Evolutionary conservation across 1,284 basidiomycete genomes (phyloP).

Genomic region (Moesziomyces sp.): DNA sequence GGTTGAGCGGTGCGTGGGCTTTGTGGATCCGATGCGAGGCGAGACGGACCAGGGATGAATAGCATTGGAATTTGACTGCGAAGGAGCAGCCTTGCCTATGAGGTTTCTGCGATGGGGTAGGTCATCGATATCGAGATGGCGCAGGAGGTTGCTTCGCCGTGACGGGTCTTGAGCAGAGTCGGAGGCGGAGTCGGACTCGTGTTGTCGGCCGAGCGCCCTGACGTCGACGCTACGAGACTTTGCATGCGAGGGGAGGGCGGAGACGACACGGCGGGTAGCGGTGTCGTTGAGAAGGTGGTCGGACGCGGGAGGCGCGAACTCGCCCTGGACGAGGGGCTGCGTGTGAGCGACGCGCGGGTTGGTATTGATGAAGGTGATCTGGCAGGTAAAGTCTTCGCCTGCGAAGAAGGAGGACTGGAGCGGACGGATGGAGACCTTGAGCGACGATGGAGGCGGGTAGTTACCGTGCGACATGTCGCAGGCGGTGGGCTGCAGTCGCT

Average conservation of each 20-base stretch:
- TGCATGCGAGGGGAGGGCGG: constrained; percentile 27
- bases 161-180: background rate
- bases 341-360: constrained; percentile 69
- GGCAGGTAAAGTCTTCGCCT: constrained; percentile 85
- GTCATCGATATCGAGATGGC: constrained; percentile 21
- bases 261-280: constrained; percentile 26
- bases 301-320: constrained; percentile 22
- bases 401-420: constrained; percentile 90
- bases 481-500: background rate
- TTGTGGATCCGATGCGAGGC: constrained; percentile 1
- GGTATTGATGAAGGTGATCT: constrained; percentile 87
- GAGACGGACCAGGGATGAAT: constrained; percentile 40
- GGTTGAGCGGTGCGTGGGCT: constrained; percentile 24
- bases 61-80: constrained; percentile 1
- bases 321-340: constrained; percentile 68
- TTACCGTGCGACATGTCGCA: constrained; percentile 17
- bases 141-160: constrained; percentile 14
- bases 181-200: constrained; percentile 6
- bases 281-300: constrained; percentile 6
- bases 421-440: constrained; percentile 73
- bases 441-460: constrained; percentile 23
- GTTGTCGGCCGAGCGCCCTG: constrained; percentile 26
- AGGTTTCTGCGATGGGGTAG: constrained; percentile 30
- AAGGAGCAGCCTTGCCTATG: constrained; percentile 22
- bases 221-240: constrained; percentile 52